Conservation (phyloP, 805 yeast genomes). For the Cyberlindnera mrakii region DNA sequence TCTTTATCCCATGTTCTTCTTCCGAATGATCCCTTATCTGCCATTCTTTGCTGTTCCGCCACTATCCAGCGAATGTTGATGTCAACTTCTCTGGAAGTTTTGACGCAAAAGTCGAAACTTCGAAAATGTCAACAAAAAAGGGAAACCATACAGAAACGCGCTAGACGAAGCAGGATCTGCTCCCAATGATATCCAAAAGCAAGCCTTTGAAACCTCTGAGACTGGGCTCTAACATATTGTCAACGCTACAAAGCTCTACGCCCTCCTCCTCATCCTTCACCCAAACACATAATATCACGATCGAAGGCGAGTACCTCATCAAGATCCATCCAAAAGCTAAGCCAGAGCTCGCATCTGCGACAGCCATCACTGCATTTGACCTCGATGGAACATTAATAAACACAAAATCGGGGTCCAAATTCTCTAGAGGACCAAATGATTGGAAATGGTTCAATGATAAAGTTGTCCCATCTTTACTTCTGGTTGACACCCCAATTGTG, state of each 20-base stretch:
- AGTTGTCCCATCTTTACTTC: conserved; percentile 9
- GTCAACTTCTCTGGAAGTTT: background rate
- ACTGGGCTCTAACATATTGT: background rate
- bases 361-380: conserved; percentile 65
- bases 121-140: background rate
- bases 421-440: conserved; percentile 55
- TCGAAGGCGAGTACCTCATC: conserved; percentile 38
- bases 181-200: conserved; percentile 12
- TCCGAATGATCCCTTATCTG: conserved; percentile 34
- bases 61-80: background rate
- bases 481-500: conserved; percentile 35
- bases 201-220: background rate
- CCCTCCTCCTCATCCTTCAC: background rate
- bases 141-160: background rate
- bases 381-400: conserved; percentile 72
- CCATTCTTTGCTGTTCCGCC: background rate
- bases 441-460: conserved; percentile 62
- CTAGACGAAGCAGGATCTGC: conserved; percentile 10
- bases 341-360: background rate
- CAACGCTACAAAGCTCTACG: background rate
- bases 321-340: conserved; percentile 30
- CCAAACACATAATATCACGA: conserved; percentile 25
- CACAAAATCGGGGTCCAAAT: conserved; percentile 58
- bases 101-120: conserved; percentile 1
- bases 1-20: conserved; percentile 70